Conservation (phyloP, 345 rosid species). For the Syzygium grande region DNA sequence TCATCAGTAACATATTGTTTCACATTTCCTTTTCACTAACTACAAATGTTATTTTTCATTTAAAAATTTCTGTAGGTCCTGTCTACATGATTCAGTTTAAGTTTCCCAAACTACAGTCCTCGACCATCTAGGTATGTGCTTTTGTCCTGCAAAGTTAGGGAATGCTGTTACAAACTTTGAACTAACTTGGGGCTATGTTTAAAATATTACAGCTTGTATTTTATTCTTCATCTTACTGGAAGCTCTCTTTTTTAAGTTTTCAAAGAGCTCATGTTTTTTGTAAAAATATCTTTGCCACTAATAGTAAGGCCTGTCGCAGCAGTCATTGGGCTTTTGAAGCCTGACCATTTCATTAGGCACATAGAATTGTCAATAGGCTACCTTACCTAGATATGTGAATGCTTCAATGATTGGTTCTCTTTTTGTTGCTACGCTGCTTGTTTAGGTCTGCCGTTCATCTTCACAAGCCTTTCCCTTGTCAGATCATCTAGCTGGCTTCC, state of each 20-base stretch:
- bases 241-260: background rate
- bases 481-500: background rate
- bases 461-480: background rate
- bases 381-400: background rate
- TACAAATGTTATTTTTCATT: background rate
- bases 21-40: background rate
- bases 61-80: slow-evolving; percentile 37
- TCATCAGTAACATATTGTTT: background rate
- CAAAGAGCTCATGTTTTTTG: background rate
- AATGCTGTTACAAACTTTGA: background rate
- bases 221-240: background rate
- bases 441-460: background rate
- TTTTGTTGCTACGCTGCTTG: background rate
- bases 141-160: background rate
- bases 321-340: background rate
- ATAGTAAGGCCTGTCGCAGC: background rate
- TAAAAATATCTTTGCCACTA: background rate
- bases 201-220: background rate
- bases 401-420: background rate
- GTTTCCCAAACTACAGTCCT: slow-evolving; percentile 75
- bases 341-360: background rate
- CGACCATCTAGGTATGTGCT: slow-evolving; percentile 66
- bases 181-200: background rate
- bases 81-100: slow-evolving; percentile 83
- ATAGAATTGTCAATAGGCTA: background rate